phyloP scores from a whole-genome alignment of 768 basidiomycete species.

The Rickenella mellea region DNA sequence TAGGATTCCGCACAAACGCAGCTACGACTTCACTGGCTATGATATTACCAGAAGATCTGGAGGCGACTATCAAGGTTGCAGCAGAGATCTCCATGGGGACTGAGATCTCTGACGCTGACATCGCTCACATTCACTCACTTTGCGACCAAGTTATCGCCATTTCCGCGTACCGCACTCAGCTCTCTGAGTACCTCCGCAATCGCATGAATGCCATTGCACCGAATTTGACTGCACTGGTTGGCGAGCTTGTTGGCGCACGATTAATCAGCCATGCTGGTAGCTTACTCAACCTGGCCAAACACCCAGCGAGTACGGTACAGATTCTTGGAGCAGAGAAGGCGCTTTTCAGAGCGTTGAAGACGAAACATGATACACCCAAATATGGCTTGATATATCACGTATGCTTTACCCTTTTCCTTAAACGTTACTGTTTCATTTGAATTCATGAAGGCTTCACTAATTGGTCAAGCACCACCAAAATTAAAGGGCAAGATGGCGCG shows the following conservation, averaged over 20 bases:
- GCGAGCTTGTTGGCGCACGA: constrained; percentile 68
- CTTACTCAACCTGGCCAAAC: constrained; percentile 60
- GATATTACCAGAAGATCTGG: constrained; percentile 95
- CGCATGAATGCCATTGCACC: constrained; percentile 98
- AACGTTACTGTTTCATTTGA: constrained; percentile 5
- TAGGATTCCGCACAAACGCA: constrained; percentile 94
- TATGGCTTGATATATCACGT: constrained; percentile 99
- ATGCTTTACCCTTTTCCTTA: constrained; percentile 17
- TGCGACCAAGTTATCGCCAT: constrained; percentile 99
- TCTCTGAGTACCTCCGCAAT: constrained; percentile 93
- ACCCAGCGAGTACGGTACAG: constrained; percentile 72
- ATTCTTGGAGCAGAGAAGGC: constrained; percentile 75
- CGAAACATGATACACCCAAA: constrained; percentile 94
- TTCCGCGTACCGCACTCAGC: constrained; percentile 86
- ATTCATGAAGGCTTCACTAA: constrained; percentile 79
- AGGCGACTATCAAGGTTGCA: constrained; percentile 88
- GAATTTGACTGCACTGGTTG: constrained; percentile 81
- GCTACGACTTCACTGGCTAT: constrained; percentile 75
- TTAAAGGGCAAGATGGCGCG: constrained; percentile 99
- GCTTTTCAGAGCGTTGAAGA: constrained; percentile 67
- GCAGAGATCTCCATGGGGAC: constrained; percentile 99
- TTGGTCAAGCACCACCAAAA: constrained; percentile 95
- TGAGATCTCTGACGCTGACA: constrained; percentile 95
- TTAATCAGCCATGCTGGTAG: constrained; percentile 71
- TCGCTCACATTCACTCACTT: constrained; percentile 91